Evolutionary conservation across 2,329 filamentous ascomycete species (phyloP).

Genomic region (Penicillium sp.): DNA sequence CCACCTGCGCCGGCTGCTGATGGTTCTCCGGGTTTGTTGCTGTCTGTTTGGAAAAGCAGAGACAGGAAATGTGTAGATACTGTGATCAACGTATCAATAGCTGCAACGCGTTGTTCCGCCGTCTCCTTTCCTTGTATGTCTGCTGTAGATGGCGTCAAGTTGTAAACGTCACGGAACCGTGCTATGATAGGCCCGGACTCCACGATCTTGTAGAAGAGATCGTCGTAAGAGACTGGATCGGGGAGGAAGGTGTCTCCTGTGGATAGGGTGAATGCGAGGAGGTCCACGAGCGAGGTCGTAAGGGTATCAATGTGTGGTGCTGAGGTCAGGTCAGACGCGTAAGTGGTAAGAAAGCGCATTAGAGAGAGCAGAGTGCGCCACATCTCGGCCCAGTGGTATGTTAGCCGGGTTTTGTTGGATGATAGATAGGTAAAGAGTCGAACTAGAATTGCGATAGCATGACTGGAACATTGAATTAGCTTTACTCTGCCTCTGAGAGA

Average conservation of each 20-base stretch:
- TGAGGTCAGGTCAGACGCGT: conserved; percentile 70
- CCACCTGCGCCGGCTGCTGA: conserved; percentile 30
- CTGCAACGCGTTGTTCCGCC: conserved; percentile 48
- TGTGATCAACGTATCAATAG: conserved; percentile 81
- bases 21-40: conserved; percentile 30
- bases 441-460: conserved; percentile 76
- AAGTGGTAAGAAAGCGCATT: conserved; percentile 84
- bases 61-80: conserved; percentile 77
- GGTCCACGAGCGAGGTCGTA: conserved; percentile 72
- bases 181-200: conserved; percentile 79
- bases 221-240: conserved; percentile 82
- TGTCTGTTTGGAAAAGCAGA: conserved; percentile 58
- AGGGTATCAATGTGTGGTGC: conserved; percentile 68
- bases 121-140: conserved; percentile 21
- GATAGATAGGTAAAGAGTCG: conserved; percentile 81
- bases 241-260: conserved; percentile 88
- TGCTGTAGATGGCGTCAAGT: conserved; percentile 31
- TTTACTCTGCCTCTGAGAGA: background rate
- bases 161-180: conserved; percentile 78
- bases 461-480: conserved; percentile 30
- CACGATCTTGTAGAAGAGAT: conserved; percentile 97
- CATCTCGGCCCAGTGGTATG: conserved; percentile 92
- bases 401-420: conserved; percentile 72
- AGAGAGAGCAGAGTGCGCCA: conserved; percentile 87
- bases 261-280: conserved; percentile 79